Conservation (phyloP, 208 protist species). For the Acanthamoeba lenticulata region DNA sequence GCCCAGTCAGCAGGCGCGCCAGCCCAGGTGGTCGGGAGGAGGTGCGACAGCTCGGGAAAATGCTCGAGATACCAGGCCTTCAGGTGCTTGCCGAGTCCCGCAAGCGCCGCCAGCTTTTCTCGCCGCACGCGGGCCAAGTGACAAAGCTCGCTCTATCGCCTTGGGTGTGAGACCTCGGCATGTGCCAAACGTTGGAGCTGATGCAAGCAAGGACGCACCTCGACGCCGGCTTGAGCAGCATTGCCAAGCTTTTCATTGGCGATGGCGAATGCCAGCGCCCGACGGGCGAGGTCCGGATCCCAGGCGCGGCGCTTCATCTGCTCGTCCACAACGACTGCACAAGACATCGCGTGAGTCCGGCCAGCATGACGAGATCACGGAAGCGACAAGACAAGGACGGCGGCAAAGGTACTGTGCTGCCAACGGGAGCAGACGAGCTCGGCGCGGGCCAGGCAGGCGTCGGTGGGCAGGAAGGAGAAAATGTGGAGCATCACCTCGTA, state of each 20-base stretch:
- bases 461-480: neutral
- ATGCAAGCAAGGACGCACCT: neutral
- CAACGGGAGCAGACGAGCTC: neutral
- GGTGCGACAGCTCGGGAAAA: neutral
- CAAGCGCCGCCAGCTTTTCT: neutral
- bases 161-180: too few species aligned
- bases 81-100: neutral
- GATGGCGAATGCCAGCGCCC: neutral
- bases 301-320: neutral
- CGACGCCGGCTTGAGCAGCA: neutral
- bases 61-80: neutral
- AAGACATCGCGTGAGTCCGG: neutral
- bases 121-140: neutral
- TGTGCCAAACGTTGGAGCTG: too few species aligned
- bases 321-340: neutral
- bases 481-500: neutral
- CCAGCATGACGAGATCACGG: too few species aligned
- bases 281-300: neutral
- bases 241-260: neutral
- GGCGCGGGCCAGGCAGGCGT: neutral
- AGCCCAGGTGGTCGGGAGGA: neutral
- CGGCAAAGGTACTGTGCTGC: neutral
- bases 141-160: neutral
- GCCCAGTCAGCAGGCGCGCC: neutral
- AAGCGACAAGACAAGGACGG: too few species aligned